phyloP scores from a whole-genome alignment of 495 filamentous ascomycete species.

The Geoglossum glabrum region DNA sequence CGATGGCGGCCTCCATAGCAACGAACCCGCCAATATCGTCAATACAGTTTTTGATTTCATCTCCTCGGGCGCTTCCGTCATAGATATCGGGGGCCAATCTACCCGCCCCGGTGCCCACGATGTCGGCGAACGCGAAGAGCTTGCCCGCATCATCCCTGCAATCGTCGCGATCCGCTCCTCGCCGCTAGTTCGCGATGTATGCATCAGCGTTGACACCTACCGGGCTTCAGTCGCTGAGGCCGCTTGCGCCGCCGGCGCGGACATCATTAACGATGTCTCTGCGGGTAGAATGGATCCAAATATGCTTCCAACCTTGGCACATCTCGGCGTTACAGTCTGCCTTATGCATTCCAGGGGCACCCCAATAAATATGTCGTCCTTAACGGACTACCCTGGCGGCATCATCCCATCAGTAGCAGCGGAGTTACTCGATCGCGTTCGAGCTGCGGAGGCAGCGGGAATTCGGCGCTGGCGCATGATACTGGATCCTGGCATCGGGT shows the following conservation, averaged over 20 bases:
- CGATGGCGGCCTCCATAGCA: constrained; percentile 50
- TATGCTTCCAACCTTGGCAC: constrained; percentile 68
- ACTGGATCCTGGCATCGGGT: constrained; percentile 84
- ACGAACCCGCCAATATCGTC: constrained; percentile 25
- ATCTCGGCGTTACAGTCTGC: constrained; percentile 60
- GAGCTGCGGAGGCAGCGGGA: constrained; percentile 62
- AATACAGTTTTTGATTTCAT: constrained; percentile 26
- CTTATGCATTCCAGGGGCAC: constrained; percentile 94
- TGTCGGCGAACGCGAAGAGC: constrained; percentile 55
- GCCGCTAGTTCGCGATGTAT: constrained; percentile 36
- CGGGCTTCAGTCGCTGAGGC: constrained; percentile 65
- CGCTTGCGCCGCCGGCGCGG: constrained; percentile 67
- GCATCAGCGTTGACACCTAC: constrained; percentile 84
- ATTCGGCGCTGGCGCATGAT: constrained; percentile 85
- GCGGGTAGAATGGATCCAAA: constrained; percentile 57
- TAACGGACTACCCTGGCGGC: constrained; percentile 52
- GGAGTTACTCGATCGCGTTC: constrained; percentile 52
- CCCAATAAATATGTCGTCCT: constrained; percentile 57
- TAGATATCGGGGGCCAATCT: constrained; percentile 87
- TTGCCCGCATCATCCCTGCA: constrained; percentile 55
- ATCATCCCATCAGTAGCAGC: constrained; percentile 44
- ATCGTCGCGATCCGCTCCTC: constrained; percentile 52
- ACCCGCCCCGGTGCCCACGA: constrained; percentile 54
- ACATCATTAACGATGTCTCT: constrained; percentile 91
- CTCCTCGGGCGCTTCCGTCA: constrained; percentile 49